Percentiles rank a stretch among this genome's conserved stretches.
Conservation (phyloP, 352 stramenopile species). For the Phytophthora litchii region DNA sequence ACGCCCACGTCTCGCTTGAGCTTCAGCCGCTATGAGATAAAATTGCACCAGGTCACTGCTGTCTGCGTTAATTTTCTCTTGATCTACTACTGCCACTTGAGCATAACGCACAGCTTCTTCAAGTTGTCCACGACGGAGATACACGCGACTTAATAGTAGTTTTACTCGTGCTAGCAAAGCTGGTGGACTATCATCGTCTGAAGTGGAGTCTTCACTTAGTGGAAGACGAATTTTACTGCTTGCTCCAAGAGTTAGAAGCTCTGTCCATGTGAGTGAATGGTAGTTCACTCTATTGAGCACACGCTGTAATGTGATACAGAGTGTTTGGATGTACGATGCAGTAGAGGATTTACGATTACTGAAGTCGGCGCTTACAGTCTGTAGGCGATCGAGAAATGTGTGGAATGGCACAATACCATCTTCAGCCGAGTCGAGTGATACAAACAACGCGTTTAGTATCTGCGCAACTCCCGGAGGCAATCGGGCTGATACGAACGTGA, state of each 20-base stretch:
- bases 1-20: constrained; percentile 56
- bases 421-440: constrained; percentile 43
- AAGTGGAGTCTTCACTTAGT: constrained; percentile 21
- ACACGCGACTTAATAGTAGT: constrained; percentile 59
- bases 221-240: constrained; percentile 19
- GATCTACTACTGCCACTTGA: constrained; percentile 50
- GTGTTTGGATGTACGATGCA: constrained; percentile 30
- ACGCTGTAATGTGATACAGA: constrained; percentile 34
- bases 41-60: constrained; percentile 44
- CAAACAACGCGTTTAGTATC: constrained; percentile 41
- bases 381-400: constrained; percentile 40
- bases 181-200: constrained; percentile 16
- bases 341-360: constrained; percentile 25
- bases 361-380: constrained; percentile 25
- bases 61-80: constrained; percentile 45
- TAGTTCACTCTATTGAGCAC: constrained; percentile 34
- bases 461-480: constrained; percentile 27
- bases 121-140: constrained; percentile 56
- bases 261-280: constrained; percentile 35
- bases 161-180: constrained; percentile 48
- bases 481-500: constrained; percentile 33
- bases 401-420: constrained; percentile 54
- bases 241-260: constrained; percentile 23
- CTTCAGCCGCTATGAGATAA: constrained; percentile 64
- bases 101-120: constrained; percentile 59